Conservation (phyloP, 2,329 filamentous ascomycete species). For the Cadophora malorum region DNA sequence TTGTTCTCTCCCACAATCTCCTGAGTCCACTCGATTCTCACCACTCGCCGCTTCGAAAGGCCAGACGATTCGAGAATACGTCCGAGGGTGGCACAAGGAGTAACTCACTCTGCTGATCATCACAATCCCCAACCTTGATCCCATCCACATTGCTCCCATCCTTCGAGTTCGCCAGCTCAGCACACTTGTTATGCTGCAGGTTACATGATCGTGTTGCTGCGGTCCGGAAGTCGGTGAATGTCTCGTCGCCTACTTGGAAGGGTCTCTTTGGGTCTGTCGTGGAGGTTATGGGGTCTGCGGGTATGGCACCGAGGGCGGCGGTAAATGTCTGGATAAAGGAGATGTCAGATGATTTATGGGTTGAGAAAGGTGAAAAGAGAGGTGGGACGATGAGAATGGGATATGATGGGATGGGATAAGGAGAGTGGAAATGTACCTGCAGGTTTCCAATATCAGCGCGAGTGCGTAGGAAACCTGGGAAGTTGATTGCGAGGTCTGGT, state of each 20-base stretch:
- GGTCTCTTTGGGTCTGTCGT: constrained; percentile 25
- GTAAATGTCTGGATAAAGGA: constrained; percentile 19
- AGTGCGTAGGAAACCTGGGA: constrained; percentile 29
- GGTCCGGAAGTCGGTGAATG: constrained; percentile 30
- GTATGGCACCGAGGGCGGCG: constrained; percentile 16
- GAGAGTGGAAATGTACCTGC: constrained; percentile 8
- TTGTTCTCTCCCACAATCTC: neutral
- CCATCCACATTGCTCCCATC: constrained; percentile 20
- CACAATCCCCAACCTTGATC: constrained; percentile 34
- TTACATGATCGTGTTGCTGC: constrained; percentile 28
- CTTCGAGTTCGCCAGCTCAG: constrained; percentile 26
- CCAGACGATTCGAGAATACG: too few species aligned
- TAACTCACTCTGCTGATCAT: constrained; percentile 30
- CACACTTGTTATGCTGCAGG: constrained; percentile 34
- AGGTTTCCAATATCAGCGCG: constrained; percentile 35
- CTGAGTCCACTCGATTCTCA: too few species aligned
- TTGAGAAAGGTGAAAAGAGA: too few species aligned
- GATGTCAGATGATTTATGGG: neutral
- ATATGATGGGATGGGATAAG: neutral
- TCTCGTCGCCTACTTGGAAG: constrained; percentile 29
- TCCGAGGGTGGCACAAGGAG: neutral
- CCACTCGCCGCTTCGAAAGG: too few species aligned
- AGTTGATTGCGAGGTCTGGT: constrained; percentile 25
- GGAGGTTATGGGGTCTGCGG: constrained; percentile 24
- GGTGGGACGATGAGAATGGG: too few species aligned